phyloP scores from a whole-genome alignment of 1,284 basidiomycete species.

The Cutaneotrichosporon sp. region DNA sequence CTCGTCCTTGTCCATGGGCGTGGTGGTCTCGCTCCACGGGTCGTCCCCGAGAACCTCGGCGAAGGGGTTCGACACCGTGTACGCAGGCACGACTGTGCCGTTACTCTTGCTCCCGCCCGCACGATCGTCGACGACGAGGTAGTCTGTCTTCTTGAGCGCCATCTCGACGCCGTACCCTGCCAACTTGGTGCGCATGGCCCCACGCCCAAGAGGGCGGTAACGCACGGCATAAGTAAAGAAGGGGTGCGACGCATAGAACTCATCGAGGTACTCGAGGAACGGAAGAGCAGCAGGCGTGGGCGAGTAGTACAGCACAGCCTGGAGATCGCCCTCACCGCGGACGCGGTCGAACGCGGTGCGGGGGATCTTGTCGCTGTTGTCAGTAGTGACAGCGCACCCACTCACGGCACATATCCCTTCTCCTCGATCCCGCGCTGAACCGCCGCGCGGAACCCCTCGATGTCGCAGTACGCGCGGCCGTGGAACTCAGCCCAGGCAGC shows the following conservation, averaged over 20 bases:
- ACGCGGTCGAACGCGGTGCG: conserved; percentile 63
- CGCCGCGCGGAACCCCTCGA: conserved; percentile 58
- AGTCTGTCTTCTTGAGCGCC: conserved; percentile 95
- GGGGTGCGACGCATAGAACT: conserved; percentile 51
- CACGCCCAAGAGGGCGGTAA: conserved; percentile 48
- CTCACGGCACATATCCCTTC: conserved; percentile 26
- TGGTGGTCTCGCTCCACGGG: conserved; percentile 53
- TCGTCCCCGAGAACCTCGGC: conserved; percentile 34
- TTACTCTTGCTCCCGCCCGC: background rate
- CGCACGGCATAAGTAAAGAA: conserved; percentile 69
- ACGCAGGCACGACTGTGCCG: conserved; percentile 7
- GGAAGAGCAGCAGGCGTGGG: conserved; percentile 58
- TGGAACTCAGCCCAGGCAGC: conserved; percentile 86
- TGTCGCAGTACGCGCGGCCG: conserved; percentile 67
- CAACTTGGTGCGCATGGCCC: conserved; percentile 50
- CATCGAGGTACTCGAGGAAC: conserved; percentile 61
- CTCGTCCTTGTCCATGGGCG: conserved; percentile 62
- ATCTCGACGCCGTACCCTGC: conserved; percentile 87
- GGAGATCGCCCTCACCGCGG: conserved; percentile 49
- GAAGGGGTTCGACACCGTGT: conserved; percentile 9
- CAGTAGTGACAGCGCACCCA: no score
- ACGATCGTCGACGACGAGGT: conserved; percentile 86
- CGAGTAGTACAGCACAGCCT: conserved; percentile 65
- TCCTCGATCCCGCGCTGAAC: conserved; percentile 55
- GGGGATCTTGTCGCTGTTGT: background rate